These are phyloP conservation scores for Auricularia heimuer DNA, from an alignment of 768 basidiomycete species.

Conservation along the genomic window DNA sequence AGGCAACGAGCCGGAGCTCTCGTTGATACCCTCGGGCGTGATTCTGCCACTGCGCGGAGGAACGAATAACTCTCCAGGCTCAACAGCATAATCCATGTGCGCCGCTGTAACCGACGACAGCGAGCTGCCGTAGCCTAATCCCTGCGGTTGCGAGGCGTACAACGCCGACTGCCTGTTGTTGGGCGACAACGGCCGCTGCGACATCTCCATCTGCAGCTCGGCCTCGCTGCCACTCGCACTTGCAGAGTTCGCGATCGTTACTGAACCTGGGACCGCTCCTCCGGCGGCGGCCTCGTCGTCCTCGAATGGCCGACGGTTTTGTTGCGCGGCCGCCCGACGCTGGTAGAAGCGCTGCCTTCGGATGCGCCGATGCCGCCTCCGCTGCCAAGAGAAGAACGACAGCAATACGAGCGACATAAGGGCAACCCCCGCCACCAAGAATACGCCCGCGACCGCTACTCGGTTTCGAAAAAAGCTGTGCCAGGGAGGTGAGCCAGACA, in stretches of 20 bases:
- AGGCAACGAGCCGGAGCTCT: background rate
- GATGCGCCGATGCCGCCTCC: constrained; percentile 47
- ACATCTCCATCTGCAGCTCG: background rate
- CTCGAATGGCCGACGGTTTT: background rate
- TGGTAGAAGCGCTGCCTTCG: background rate
- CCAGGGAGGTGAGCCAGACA: background rate
- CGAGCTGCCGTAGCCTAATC: background rate
- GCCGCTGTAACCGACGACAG: background rate
- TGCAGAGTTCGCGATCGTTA: background rate
- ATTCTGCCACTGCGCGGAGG: background rate
- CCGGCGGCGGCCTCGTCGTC: background rate
- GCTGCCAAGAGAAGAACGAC: constrained; percentile 60
- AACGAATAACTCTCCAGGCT: background rate
- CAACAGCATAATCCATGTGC: background rate
- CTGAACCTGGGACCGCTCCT: background rate
- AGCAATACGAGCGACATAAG: constrained; percentile 57
- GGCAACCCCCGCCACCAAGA: constrained; percentile 26
- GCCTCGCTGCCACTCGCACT: background rate
- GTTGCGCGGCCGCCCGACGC: background rate
- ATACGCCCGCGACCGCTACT: constrained; percentile 32
- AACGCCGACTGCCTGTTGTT: background rate
- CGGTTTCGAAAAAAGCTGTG: constrained; percentile 30
- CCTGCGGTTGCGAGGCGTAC: background rate
- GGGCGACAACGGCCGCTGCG: background rate
- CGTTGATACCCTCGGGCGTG: background rate